Conservation (phyloP, 805 yeast species). For the Wickerhamomyces ciferrii region DNA sequence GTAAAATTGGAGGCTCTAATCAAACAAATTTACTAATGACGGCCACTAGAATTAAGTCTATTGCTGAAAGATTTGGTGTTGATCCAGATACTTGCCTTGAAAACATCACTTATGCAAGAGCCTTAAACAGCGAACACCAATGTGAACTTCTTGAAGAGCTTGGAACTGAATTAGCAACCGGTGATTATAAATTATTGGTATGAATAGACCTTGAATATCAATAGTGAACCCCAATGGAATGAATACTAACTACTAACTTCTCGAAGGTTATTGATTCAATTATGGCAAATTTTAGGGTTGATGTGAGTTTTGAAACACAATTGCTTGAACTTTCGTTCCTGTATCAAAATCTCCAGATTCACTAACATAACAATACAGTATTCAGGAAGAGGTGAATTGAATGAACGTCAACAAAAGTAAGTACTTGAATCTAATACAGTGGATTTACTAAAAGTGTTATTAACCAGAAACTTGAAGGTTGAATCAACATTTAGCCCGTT, state of each 20-base stretch:
- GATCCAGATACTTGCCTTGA: constrained; percentile 67
- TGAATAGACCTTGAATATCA: constrained; percentile 7
- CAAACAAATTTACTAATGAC: neutral
- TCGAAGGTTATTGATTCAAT: constrained; percentile 58
- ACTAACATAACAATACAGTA: constrained; percentile 27
- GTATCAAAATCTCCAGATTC: neutral
- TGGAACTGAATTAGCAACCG: constrained; percentile 62
- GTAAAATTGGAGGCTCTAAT: constrained; percentile 21
- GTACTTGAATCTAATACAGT: constrained; percentile 35
- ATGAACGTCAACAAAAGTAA: constrained; percentile 68
- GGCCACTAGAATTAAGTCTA: constrained; percentile 40
- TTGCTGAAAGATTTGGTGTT: constrained; percentile 64
- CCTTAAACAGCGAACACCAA: constrained; percentile 76
- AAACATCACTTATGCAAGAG: constrained; percentile 71
- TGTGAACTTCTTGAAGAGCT: constrained; percentile 65
- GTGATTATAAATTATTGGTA: constrained; percentile 54
- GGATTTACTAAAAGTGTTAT: constrained; percentile 20
- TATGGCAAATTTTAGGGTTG: constrained; percentile 76
- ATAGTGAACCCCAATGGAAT: neutral
- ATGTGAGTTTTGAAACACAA: constrained; percentile 25
- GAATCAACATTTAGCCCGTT: constrained; percentile 47
- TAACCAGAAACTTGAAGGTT: constrained; percentile 21
- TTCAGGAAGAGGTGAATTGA: constrained; percentile 72
- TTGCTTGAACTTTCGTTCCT: neutral
- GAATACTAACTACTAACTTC: neutral